These are phyloP conservation scores for Beauveria bassiana DNA, from an alignment of 2,329 filamentous ascomycete species.

Conservation along the genomic window DNA sequence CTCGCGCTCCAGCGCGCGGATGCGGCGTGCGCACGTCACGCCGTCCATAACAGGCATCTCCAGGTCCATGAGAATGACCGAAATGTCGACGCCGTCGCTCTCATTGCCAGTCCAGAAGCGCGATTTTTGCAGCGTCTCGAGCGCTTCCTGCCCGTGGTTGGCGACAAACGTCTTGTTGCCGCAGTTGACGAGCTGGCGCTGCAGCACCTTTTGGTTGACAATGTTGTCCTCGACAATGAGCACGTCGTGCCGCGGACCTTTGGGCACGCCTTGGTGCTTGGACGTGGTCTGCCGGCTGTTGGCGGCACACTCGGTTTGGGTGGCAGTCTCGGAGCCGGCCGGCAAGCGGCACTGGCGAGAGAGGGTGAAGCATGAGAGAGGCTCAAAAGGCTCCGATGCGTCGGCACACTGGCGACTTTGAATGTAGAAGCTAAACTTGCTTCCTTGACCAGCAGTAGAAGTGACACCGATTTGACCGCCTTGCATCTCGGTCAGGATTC, in stretches of 20 bases:
- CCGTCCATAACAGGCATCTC: conserved; percentile 84
- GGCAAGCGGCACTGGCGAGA: conserved; percentile 8
- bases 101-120: conserved; percentile 47
- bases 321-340: conserved; percentile 11
- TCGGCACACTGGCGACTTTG: conserved; percentile 51
- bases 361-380: conserved; percentile 25
- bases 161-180: conserved; percentile 55
- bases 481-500: conserved; percentile 68
- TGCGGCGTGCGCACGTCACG: conserved; percentile 61
- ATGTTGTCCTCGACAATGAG: conserved; percentile 63
- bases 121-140: conserved; percentile 49
- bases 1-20: conserved; percentile 58
- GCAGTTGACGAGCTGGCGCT: conserved; percentile 51
- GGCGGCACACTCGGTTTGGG: not conserved
- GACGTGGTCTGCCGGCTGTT: not conserved
- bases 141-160: conserved; percentile 56
- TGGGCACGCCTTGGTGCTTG: conserved; percentile 12
- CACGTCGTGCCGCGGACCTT: conserved; percentile 39
- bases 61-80: conserved; percentile 70
- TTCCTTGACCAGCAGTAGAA: conserved; percentile 59
- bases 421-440: conserved; percentile 71
- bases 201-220: conserved; percentile 58
- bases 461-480: conserved; percentile 70
- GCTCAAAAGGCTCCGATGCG: conserved; percentile 30
- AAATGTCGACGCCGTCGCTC: conserved; percentile 44